A percentile compares a stretch with the other conserved stretches of the same genome.
Evolutionary conservation across 2,329 filamentous ascomycete genomes (phyloP).

Genomic region (Xylariaceae sp.): DNA sequence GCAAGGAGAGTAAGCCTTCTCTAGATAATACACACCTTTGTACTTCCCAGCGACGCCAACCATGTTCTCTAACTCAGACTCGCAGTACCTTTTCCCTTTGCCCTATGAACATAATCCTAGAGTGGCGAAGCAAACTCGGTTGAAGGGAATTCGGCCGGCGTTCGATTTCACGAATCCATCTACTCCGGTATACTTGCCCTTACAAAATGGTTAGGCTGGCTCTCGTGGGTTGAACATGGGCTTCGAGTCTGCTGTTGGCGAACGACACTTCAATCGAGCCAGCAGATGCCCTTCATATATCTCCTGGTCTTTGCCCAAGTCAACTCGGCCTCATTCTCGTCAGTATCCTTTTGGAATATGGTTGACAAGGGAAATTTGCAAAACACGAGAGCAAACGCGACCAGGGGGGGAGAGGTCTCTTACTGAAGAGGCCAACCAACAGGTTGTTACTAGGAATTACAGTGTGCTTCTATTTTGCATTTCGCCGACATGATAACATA

Average conservation of each 20-base stretch:
- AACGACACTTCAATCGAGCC: too few relatives aligned
- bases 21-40: conserved; percentile 40
- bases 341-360: neutral
- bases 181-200: neutral
- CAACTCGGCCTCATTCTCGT: neutral
- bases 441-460: neutral
- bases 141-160: too few relatives aligned
- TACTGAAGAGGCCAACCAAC: neutral
- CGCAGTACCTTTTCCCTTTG: neutral
- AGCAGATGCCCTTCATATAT: neutral
- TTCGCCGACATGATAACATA: neutral
- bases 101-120: neutral
- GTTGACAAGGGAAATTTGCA: neutral
- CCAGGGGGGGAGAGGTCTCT: neutral
- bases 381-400: neutral
- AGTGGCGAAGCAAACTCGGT: too few relatives aligned
- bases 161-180: too few relatives aligned
- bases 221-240: neutral
- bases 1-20: neutral
- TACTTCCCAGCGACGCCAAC: conserved; percentile 63
- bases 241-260: too few relatives aligned
- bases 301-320: neutral
- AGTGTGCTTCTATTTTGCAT: neutral
- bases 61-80: conserved; percentile 38
- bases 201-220: neutral